A percentile compares a stretch with the other conserved stretches of the same genome.
Conservation (phyloP, 106 monocot genomes). For the Dendrobium chrysotoxum region DNA sequence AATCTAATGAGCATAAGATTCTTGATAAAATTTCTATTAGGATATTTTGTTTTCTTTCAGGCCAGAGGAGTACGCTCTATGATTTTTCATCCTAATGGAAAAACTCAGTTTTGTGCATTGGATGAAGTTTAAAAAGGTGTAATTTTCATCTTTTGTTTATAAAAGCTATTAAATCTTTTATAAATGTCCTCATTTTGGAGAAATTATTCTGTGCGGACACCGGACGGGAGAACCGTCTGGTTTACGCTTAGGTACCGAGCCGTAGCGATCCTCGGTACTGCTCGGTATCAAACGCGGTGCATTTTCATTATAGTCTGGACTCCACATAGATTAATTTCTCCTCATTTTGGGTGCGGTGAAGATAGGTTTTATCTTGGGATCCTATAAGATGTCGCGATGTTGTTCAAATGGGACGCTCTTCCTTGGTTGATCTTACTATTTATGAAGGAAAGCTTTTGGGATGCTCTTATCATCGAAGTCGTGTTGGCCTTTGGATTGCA, state of each 20-base stretch:
- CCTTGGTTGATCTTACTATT: conserved; percentile 69
- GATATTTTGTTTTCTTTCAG: too few relatives aligned
- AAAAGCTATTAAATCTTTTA: not conserved
- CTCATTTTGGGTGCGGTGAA: conserved; percentile 8
- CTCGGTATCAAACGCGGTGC: too few relatives aligned
- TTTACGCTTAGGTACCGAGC: too few relatives aligned
- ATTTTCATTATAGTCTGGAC: too few relatives aligned
- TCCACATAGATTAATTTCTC: too few relatives aligned
- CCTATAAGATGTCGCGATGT: conserved; percentile 84
- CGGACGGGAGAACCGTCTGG: too few relatives aligned
- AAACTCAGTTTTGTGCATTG: conserved; percentile 76
- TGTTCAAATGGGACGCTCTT: conserved; percentile 74
- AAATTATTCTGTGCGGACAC: too few relatives aligned
- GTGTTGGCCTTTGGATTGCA: conserved; percentile 74
- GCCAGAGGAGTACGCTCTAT: conserved; percentile 62
- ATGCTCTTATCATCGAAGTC: conserved; percentile 61
- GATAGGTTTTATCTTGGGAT: conserved; percentile 83
- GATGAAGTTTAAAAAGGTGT: conserved; percentile 72
- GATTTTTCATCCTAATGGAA: conserved; percentile 94
- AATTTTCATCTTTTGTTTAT: not conserved
- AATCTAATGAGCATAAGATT: too few relatives aligned
- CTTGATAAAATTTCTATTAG: too few relatives aligned
- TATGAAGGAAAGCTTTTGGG: conserved; percentile 89
- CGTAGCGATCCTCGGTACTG: too few relatives aligned
- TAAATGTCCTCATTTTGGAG: too few relatives aligned